Evolutionary conservation across 1,139 yeast genomes (phyloP), one percentile per base, ranked within the genome.

Genomic region (Tardiomyces digboiensis): DNA sequence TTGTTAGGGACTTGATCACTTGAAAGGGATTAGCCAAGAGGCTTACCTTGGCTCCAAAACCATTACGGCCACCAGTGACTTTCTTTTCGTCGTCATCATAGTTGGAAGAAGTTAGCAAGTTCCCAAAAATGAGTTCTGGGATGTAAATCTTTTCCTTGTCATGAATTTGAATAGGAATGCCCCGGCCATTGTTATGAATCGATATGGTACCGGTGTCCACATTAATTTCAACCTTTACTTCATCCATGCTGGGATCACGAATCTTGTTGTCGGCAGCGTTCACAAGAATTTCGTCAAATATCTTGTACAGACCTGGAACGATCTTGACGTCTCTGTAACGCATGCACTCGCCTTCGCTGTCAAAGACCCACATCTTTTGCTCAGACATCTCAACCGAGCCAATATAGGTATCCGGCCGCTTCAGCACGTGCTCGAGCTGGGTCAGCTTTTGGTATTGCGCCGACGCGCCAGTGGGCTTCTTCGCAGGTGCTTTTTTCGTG

Each of bases 211-310:
- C 87, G 46, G 74, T 72, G 48, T 82, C 96, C 1, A 82, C 73
- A 54, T 86, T 83, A 44, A 93, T 86, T 39, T 67, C 75, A 14
- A 93, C 97, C 49, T 79, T 85, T 49, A 93, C 77, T 52, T 76
- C 78, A 58, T 80, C 85, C 98, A 93, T 93, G 8, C 75, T 57
- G 1, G 95, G 87, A 60, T 93, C 99, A 55, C 98, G 79, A 52
- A 91, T 91, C 68, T 93, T 93, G 69, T 93, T 93, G 65, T 93
- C 98, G 14, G 98, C 99, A 2, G 99, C 98, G 64, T 93, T 93
- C 45, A 93, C 99, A 53, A 93, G 71, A 52, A 93, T 89, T 67
- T 93, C 99, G 66, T 93, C 99, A 62, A 91, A 93, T 44, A 93
- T 91, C 68, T 93, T 93, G 68, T 87, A 91, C 49, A 93, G 68